These are phyloP conservation scores for Lachancea meyersii DNA, from an alignment of 805 yeast genomes.

Conservation along the genomic window DNA sequence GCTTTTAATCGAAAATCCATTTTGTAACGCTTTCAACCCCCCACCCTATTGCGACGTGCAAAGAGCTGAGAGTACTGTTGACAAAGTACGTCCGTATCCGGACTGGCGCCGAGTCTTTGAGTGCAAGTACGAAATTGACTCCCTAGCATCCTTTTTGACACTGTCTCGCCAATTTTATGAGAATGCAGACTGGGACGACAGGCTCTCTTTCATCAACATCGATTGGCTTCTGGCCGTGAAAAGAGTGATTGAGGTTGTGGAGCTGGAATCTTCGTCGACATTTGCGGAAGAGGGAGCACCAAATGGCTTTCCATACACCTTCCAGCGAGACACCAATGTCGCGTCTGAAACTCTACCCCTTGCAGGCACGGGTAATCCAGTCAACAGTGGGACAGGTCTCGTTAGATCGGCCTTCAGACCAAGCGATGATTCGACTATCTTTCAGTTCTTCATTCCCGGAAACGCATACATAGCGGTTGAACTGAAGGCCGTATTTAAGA, in stretches of 20 bases:
- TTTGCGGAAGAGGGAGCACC: conserved; percentile 41
- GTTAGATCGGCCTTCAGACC: conserved; percentile 84
- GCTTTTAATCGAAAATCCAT: conserved; percentile 58
- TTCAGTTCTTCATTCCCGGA: conserved; percentile 78
- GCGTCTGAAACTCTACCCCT: conserved; percentile 80
- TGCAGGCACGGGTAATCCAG: conserved; percentile 81
- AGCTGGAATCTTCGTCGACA: conserved; percentile 57
- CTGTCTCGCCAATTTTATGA: conserved; percentile 64
- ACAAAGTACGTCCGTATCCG: conserved; percentile 62
- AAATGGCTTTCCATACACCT: conserved; percentile 49
- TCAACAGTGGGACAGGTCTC: conserved; percentile 59
- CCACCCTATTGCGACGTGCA: conserved; percentile 45
- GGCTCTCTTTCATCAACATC: conserved; percentile 36
- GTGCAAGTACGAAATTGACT: conserved; percentile 85
- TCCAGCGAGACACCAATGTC: conserved; percentile 64
- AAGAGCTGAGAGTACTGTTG: conserved; percentile 48
- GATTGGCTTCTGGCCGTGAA: conserved; percentile 57
- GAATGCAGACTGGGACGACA: conserved; percentile 44
- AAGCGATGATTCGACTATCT: conserved; percentile 79
- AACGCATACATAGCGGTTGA: conserved; percentile 72
- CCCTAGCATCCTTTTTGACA: conserved; percentile 74
- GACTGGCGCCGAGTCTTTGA: conserved; percentile 73
- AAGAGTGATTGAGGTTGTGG: conserved; percentile 45
- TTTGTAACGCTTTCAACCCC: conserved; percentile 90
- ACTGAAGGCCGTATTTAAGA: conserved; percentile 36